A percentile compares a stretch with the other conserved stretches of the same genome.
Evolutionary conservation across 2,329 filamentous ascomycete species (phyloP).

Genomic region (Pleoardoris graminearum): DNA sequence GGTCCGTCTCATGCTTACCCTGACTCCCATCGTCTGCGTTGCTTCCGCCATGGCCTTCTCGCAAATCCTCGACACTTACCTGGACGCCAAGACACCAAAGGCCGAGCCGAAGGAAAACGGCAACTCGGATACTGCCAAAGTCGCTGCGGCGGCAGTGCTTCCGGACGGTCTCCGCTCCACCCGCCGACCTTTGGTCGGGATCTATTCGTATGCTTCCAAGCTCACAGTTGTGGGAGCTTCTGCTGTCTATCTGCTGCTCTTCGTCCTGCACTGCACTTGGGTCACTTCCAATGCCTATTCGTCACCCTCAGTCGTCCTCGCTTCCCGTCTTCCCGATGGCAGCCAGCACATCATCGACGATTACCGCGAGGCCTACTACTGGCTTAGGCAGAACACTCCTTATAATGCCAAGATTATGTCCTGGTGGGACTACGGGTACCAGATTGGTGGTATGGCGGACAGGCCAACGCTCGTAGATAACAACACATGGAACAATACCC

Average conservation of each 20-base stretch:
- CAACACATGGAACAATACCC: constrained; percentile 99
- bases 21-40: constrained; percentile 95
- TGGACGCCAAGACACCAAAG: constrained; percentile 66
- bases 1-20: constrained; percentile 97
- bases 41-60: constrained; percentile 88
- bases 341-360: constrained; percentile 99
- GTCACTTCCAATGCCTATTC: constrained; percentile 99
- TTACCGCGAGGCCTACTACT: constrained; percentile 99
- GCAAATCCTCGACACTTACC: constrained; percentile 83
- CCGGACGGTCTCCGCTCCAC: constrained; percentile 68
- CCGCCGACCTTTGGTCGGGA: constrained; percentile 74
- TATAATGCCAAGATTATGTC: constrained; percentile 98
- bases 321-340: constrained; percentile 88
- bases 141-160: constrained; percentile 56
- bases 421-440: constrained; percentile 99
- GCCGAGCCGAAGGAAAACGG: constrained; percentile 54
- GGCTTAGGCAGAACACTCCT: constrained; percentile 95
- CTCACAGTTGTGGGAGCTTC: constrained; percentile 71
- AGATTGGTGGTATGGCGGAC: constrained; percentile 99
- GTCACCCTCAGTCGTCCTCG: constrained; percentile 93
- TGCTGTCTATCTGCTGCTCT: constrained; percentile 82
- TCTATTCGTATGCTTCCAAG: constrained; percentile 83
- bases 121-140: constrained; percentile 35
- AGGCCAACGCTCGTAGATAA: constrained; percentile 97
- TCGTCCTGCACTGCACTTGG: constrained; percentile 98